These are phyloP conservation scores for Auriculariales sp. DNA, from an alignment of 768 basidiomycete genomes.

Conservation along the genomic window DNA sequence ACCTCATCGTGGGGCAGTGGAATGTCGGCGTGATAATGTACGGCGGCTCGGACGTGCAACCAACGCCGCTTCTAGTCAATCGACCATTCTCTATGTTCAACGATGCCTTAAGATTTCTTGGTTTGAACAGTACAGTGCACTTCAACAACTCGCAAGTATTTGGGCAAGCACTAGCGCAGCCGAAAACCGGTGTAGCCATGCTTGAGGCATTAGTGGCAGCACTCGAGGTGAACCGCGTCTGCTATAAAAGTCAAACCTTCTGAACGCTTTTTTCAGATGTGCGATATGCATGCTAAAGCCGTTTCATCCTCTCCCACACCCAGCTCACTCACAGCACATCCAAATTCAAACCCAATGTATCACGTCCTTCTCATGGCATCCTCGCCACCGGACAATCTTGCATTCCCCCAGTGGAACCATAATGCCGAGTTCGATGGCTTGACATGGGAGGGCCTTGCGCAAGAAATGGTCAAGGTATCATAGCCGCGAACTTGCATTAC, in stretches of 20 bases:
- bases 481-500: not conserved
- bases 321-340: not conserved
- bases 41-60: slow-evolving; percentile 39
- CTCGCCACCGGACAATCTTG: slow-evolving; percentile 36
- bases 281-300: slow-evolving; percentile 16
- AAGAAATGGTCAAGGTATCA: not conserved
- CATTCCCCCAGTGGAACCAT: slow-evolving; percentile 41
- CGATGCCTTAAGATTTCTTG: too few species aligned
- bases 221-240: slow-evolving; percentile 50
- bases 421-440: slow-evolving; percentile 3
- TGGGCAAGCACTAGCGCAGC: slow-evolving; percentile 37
- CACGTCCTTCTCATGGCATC: slow-evolving; percentile 53
- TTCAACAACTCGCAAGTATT: slow-evolving; percentile 25
- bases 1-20: slow-evolving; percentile 15
- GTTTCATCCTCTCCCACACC: slow-evolving; percentile 2
- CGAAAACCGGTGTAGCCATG: slow-evolving; percentile 43
- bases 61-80: slow-evolving; percentile 40
- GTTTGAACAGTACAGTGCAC: not conserved
- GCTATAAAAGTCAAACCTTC: not conserved
- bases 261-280: slow-evolving; percentile 15
- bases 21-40: slow-evolving; percentile 47
- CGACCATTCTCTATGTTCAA: slow-evolving; percentile 32
- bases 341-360: slow-evolving; percentile 12
- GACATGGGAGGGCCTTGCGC: not conserved
- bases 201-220: slow-evolving; percentile 59